A percentile compares a stretch with the other conserved stretches of the same genome.
Conservation (phyloP, 805 yeast genomes). For the Scheffersomyces amazonensis region DNA sequence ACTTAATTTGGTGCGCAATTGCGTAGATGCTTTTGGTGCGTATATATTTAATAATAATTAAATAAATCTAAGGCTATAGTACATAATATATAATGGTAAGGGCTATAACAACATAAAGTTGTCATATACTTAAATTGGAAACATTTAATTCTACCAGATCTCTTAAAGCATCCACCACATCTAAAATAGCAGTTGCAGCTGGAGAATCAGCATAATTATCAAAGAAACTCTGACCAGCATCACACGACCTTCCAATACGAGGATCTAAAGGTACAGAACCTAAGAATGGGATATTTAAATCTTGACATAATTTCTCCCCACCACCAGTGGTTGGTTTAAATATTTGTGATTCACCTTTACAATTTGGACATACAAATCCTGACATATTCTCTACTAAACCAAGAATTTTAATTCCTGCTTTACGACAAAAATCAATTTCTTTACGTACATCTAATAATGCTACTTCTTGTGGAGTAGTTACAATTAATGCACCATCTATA, state of each 20-base stretch:
- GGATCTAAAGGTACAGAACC: slow-evolving; percentile 97
- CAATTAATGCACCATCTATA: slow-evolving; percentile 90
- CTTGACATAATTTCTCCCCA: slow-evolving; percentile 80
- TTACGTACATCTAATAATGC: slow-evolving; percentile 92
- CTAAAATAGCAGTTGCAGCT: slow-evolving; percentile 80
- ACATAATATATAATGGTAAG: too few relatives aligned
- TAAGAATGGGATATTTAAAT: slow-evolving; percentile 69
- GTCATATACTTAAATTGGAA: neutral
- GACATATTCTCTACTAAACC: slow-evolving; percentile 98
- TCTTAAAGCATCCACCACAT: slow-evolving; percentile 72
- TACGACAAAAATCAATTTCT: slow-evolving; percentile 91
- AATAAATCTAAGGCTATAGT: too few relatives aligned
- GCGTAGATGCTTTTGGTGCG: too few relatives aligned
- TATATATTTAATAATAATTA: too few relatives aligned
- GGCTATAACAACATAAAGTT: too few relatives aligned
- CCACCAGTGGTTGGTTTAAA: slow-evolving; percentile 98
- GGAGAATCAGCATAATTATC: slow-evolving; percentile 90
- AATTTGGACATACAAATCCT: slow-evolving; percentile 95
- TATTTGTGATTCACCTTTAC: slow-evolving; percentile 85
- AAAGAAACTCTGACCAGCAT: slow-evolving; percentile 77
- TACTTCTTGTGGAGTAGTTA: slow-evolving; percentile 98
- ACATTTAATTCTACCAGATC: slow-evolving; percentile 45
- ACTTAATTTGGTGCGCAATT: too few relatives aligned
- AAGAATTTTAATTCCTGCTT: slow-evolving; percentile 80
- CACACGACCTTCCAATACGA: slow-evolving; percentile 86